Percentiles rank a stretch among this genome's conserved stretches.
Conservation (phyloP, 208 protist species). For the Leishmania aethiopica region DNA sequence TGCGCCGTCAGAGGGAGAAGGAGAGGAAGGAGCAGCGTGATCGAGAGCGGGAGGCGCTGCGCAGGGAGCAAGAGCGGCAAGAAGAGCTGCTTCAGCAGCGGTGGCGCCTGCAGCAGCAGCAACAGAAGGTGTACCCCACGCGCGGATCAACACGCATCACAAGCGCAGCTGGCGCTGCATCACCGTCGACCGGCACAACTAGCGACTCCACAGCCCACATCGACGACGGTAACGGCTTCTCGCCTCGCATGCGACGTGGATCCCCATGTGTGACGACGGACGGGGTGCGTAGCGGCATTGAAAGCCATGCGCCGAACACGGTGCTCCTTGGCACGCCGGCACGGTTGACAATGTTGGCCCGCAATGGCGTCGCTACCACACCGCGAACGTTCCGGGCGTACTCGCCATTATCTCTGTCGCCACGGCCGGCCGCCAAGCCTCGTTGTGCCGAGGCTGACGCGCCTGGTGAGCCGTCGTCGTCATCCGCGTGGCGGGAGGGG, state of each 20-base stretch:
- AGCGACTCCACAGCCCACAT: neutral
- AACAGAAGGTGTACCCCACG: neutral
- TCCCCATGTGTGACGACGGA: neutral
- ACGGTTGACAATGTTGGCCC: constrained; percentile 14
- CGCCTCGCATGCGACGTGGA: neutral
- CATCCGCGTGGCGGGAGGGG: constrained; percentile 1
- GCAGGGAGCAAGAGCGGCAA: constrained; percentile 48
- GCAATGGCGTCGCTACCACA: constrained; percentile 2
- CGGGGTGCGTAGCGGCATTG: constrained; percentile 10
- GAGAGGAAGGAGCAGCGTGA: constrained; percentile 53
- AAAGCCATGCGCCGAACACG: constrained; percentile 13
- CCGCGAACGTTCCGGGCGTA: constrained; percentile 6
- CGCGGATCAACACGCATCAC: neutral
- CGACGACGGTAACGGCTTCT: neutral
- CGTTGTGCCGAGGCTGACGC: neutral
- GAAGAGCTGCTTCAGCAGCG: constrained; percentile 51
- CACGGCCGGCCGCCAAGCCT: neutral
- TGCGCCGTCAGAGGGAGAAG: constrained; percentile 42
- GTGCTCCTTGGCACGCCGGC: constrained; percentile 10
- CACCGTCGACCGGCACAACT: neutral
- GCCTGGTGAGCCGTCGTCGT: neutral
- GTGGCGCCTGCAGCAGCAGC: constrained; percentile 50
- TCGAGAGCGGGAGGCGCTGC: constrained; percentile 53
- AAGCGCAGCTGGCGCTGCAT: neutral
- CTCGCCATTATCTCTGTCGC: neutral